Evolutionary conservation across 768 basidiomycete genomes (phyloP).

Genomic region (Trametes gibbosa): DNA sequence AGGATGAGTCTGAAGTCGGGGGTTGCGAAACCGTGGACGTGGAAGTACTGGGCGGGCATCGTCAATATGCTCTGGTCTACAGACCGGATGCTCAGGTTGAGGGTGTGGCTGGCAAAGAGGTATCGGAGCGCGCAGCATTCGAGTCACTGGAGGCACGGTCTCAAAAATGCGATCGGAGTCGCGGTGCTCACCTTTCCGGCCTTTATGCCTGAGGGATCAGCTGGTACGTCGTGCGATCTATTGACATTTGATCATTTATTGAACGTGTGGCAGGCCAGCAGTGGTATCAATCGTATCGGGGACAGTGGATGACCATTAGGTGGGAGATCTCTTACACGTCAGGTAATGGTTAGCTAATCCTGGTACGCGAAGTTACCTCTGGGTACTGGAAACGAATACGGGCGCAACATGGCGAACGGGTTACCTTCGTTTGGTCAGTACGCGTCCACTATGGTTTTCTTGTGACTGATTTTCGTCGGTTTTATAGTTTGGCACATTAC

Average conservation of each 20-base stretch:
- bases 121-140: conserved; percentile 36
- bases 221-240: conserved; percentile 27
- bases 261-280: conserved; percentile 27
- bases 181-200: conserved; percentile 41
- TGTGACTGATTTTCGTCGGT: background rate
- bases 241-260: background rate
- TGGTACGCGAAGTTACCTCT: conserved; percentile 32
- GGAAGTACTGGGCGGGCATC: conserved; percentile 16
- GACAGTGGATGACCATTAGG: conserved; percentile 51
- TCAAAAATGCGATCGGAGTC: conserved; percentile 46
- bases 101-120: conserved; percentile 34
- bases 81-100: conserved; percentile 25
- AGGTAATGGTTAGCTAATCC: background rate
- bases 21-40: conserved; percentile 6
- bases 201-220: conserved; percentile 37
- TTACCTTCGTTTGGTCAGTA: conserved; percentile 42
- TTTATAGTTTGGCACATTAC: conserved; percentile 33
- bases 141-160: conserved; percentile 42
- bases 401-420: conserved; percentile 51
- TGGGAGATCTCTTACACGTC: background rate
- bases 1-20: background rate
- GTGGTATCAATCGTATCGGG: conserved; percentile 40
- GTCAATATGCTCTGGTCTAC: conserved; percentile 22
- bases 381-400: conserved; percentile 51
- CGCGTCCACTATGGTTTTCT: no score